Evolutionary conservation across 2,329 filamentous ascomycete species (phyloP).

Genomic region (Fusarium luffae): DNA sequence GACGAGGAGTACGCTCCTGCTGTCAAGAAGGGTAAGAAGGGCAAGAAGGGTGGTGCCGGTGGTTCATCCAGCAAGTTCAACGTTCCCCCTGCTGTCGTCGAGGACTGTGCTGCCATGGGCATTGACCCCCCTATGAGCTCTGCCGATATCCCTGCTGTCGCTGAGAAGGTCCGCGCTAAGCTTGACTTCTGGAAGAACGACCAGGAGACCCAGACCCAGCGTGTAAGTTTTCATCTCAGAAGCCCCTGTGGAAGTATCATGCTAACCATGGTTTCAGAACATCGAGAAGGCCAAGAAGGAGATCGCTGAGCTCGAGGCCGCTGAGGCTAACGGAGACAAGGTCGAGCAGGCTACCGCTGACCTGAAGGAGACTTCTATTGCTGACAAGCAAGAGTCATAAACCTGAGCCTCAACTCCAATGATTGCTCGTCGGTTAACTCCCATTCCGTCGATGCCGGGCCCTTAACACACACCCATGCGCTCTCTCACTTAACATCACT

Average conservation of each 20-base stretch:
- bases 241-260: slow-evolving; percentile 1
- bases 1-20: slow-evolving; percentile 88
- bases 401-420: slow-evolving; percentile 1
- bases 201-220: slow-evolving; percentile 88
- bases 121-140: slow-evolving; percentile 90
- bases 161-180: slow-evolving; percentile 94
- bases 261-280: slow-evolving; percentile 71
- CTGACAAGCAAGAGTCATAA: slow-evolving; percentile 64
- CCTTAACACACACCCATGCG: slow-evolving; percentile 2
- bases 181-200: slow-evolving; percentile 90
- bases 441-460: slow-evolving; percentile 25
- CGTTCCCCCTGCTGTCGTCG: slow-evolving; percentile 89
- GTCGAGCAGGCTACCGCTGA: slow-evolving; percentile 65
- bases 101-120: slow-evolving; percentile 85
- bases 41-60: slow-evolving; percentile 70
- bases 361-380: slow-evolving; percentile 63
- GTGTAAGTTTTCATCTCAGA: slow-evolving; percentile 69
- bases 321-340: slow-evolving; percentile 62
- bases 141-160: slow-evolving; percentile 79
- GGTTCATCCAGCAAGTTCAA: slow-evolving; percentile 74
- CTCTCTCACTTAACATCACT: slow-evolving; percentile 3
- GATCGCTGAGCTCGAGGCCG: slow-evolving; percentile 84
- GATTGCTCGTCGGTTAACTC: slow-evolving; percentile 25
- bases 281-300: slow-evolving; percentile 96
- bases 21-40: slow-evolving; percentile 87